Evolutionary conservation across 2,329 filamentous ascomycete species (phyloP), one percentile per base, ranked within the genome.

Genomic region (Fusarium redolens): DNA sequence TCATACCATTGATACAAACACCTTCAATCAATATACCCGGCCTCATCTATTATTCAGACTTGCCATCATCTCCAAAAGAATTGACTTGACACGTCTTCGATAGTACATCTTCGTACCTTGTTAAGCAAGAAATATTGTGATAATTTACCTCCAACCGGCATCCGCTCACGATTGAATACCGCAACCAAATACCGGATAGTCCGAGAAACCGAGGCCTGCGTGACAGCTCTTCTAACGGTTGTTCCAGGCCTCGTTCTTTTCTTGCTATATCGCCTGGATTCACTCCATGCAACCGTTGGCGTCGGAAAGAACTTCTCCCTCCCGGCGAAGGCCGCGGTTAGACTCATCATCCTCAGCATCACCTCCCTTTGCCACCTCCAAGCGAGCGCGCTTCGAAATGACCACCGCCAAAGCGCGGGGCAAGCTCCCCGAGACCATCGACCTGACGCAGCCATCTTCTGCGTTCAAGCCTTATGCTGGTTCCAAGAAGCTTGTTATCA

Each of bases 401-500:
- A 74, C 79, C 56, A 81, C 76, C 61, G 79, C 79, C 74, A 82
- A 79, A 78, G 81, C 81, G 73, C 79, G 79, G 76, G 83, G 82
- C 73, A 84, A 83, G 76, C 76, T 82, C 56, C 82, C 81, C 71
- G 82, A 84, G 61, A 78, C 77, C 28, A 71, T 82, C 64, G 82
- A 84, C 67, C 75, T 82, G 30, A 80, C 81, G 47, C 75, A 77
- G 65, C 73, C 68, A 30, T 78, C 81, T 25, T 80, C 82, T 38
- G 82, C 84, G 56, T 93, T 95, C 79, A 93, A 92, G 75, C 91
- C 94, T 17, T 90, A 93, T 77, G 86, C 88, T 15, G 95, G 94
- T 37, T 91, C 94, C 25, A 95, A 92, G 86, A 95, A 92, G 82
- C 88, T 99, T 50, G 89, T 96, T n/a, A 93, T 99, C 77, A 97